A percentile compares a stretch with the other conserved stretches of the same genome.
phyloP scores from a whole-genome alignment of 768 basidiomycete genomes.

The Boletus subparvulus region DNA sequence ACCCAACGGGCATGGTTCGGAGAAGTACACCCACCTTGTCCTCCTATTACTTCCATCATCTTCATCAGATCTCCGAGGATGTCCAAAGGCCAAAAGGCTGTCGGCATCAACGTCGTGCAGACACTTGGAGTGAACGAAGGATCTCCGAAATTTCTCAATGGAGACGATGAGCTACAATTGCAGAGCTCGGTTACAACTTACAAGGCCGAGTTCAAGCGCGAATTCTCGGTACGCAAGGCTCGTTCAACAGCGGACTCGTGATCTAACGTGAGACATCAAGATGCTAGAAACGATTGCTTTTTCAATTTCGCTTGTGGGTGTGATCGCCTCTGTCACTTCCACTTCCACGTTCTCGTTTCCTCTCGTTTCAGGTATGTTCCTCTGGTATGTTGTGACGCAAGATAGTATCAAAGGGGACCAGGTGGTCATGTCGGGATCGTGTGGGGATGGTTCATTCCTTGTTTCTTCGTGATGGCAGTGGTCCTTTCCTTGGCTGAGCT shows the following conservation, averaged over 20 bases:
- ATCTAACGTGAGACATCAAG: conserved; percentile 17
- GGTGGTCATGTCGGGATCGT: conserved; percentile 79
- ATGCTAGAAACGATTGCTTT: conserved; percentile 64
- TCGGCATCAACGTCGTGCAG: conserved; percentile 4
- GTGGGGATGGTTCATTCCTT: conserved; percentile 75
- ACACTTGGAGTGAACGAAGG: conserved; percentile 6
- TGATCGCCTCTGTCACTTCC: conserved; percentile 59
- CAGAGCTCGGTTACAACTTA: conserved; percentile 55
- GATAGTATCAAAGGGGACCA: conserved; percentile 15
- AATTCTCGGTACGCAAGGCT: conserved; percentile 58
- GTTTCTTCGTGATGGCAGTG: conserved; percentile 63
- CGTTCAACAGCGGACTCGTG: not conserved
- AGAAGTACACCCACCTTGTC: not conserved
- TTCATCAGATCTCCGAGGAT: conserved; percentile 5
- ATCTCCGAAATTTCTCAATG: conserved; percentile 32
- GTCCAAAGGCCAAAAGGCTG: conserved; percentile 22
- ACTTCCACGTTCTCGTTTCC: conserved; percentile 61
- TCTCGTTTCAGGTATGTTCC: conserved; percentile 52
- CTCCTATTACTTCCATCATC: not conserved
- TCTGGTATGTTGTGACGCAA: not conserved
- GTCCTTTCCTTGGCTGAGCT: conserved; percentile 74
- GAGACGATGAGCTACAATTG: conserved; percentile 56
- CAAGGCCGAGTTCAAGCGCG: conserved; percentile 69
- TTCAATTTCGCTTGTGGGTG: conserved; percentile 70
- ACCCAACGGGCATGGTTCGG: no score